Evolutionary conservation across 2,329 filamentous ascomycete species (phyloP).

Genomic region (Epichloe glyceriae): DNA sequence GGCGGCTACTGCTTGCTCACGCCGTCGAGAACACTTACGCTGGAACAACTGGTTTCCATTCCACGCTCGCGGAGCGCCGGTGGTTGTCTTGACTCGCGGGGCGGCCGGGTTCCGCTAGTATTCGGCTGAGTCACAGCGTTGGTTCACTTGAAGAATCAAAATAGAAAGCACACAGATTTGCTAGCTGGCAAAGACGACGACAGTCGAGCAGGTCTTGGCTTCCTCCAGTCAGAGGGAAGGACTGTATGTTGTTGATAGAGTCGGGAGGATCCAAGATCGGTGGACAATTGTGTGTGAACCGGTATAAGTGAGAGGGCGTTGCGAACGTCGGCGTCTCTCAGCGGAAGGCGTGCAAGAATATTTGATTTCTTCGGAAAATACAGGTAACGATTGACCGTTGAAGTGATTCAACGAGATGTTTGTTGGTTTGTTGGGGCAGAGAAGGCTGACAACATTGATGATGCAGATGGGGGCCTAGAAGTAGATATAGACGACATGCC

Average conservation of each 20-base stretch:
- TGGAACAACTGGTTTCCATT: not conserved
- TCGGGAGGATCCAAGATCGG: no score
- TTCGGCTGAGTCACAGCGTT: not conserved
- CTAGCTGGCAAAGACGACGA: not conserved
- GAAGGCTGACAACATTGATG: not conserved
- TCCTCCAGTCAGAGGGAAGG: no score
- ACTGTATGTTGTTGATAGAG: no score
- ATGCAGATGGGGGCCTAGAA: conserved; percentile 8
- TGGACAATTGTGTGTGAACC: not conserved
- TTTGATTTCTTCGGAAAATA: not conserved
- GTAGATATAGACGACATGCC: conserved; percentile 8
- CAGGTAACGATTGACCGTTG: not conserved
- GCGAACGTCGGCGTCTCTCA: not conserved
- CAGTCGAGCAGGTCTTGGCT: not conserved
- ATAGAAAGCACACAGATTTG: not conserved
- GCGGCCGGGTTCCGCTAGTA: not conserved
- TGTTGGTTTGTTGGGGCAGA: not conserved
- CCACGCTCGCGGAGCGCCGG: not conserved
- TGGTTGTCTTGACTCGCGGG: not conserved
- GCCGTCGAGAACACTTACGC: not conserved
- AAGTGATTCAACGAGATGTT: not conserved
- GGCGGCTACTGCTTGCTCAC: not conserved
- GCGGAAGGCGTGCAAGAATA: not conserved
- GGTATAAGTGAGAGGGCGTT: not conserved
- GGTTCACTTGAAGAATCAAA: not conserved